Evolutionary conservation across 768 basidiomycete species (phyloP).

Genomic region (Mycena rebaudengoi): DNA sequence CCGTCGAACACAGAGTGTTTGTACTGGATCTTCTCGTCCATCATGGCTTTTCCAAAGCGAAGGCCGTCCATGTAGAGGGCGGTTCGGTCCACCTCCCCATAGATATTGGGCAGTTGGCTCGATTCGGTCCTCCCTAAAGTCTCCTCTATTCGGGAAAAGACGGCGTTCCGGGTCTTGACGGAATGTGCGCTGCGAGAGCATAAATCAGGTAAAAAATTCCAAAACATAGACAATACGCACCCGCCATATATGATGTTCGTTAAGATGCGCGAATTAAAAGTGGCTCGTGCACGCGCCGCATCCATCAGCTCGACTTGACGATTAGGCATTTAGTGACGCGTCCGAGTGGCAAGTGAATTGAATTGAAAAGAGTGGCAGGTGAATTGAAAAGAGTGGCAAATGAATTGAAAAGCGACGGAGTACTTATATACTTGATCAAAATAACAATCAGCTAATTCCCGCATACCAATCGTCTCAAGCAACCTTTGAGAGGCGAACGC

Average conservation of each 20-base stretch:
- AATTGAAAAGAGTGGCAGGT: no score
- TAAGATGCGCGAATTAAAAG: constrained; percentile 1
- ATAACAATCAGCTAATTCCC: no score
- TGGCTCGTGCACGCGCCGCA: not conserved
- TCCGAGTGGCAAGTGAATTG: no score
- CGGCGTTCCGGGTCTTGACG: no score
- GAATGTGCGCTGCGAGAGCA: no score
- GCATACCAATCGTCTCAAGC: no score
- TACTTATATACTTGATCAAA: no score
- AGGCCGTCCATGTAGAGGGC: constrained; percentile 33
- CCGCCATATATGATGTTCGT: constrained; percentile 7
- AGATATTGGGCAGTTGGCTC: constrained; percentile 18
- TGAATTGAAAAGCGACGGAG: no score
- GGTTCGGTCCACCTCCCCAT: constrained; percentile 29
- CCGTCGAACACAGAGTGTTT: constrained; percentile 24
- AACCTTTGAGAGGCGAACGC: no score
- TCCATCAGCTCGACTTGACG: constrained; percentile 5
- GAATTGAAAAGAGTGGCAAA: no score
- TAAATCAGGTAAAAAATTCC: no score
- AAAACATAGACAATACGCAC: no score
- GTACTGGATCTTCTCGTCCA: constrained; percentile 29
- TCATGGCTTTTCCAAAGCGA: constrained; percentile 27
- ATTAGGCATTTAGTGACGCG: not conserved
- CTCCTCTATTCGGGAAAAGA: constrained; percentile 24
- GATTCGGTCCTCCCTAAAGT: constrained; percentile 20